Evolutionary conservation across 2,329 filamentous ascomycete species (phyloP).

Genomic region (Eutypa lata): DNA sequence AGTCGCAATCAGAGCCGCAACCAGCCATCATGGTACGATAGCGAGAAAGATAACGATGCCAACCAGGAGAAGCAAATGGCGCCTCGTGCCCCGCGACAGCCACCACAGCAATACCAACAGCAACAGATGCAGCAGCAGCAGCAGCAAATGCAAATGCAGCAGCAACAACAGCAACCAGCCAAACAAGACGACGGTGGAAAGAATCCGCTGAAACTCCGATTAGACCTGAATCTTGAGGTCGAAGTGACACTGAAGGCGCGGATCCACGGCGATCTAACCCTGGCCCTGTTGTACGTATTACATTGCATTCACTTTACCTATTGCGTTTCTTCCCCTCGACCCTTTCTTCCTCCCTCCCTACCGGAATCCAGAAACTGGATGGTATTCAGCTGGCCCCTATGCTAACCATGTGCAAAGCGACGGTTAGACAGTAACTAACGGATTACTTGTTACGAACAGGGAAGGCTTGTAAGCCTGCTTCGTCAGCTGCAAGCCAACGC

Average conservation of each 20-base stretch:
- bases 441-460: conserved; percentile 13
- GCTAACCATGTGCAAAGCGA: conserved; percentile 9
- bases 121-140: conserved; percentile 17
- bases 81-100: conserved; percentile 13
- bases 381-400: background rate
- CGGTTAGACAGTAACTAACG: conserved; percentile 14
- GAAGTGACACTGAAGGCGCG: conserved; percentile 84
- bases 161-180: conserved; percentile 16
- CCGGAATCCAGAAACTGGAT: background rate
- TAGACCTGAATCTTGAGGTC: conserved; percentile 79
- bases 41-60: conserved; percentile 21
- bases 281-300: conserved; percentile 59
- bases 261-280: conserved; percentile 79
- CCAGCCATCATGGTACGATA: conserved; percentile 25
- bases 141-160: conserved; percentile 14
- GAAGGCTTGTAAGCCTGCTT: conserved; percentile 16
- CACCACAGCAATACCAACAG: conserved; percentile 17
- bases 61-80: conserved; percentile 26
- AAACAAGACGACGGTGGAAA: conserved; percentile 36
- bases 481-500: conserved; percentile 1
- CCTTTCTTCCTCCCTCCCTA: background rate
- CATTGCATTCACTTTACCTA: conserved; percentile 4
- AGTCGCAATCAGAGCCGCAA: conserved; percentile 28
- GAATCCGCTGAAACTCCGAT: conserved; percentile 67
- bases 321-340: background rate